A percentile compares a stretch with the other conserved stretches of the same genome.
phyloP scores from a whole-genome alignment of 2,329 filamentous ascomycete species.

The Colletotrichum musicola region DNA sequence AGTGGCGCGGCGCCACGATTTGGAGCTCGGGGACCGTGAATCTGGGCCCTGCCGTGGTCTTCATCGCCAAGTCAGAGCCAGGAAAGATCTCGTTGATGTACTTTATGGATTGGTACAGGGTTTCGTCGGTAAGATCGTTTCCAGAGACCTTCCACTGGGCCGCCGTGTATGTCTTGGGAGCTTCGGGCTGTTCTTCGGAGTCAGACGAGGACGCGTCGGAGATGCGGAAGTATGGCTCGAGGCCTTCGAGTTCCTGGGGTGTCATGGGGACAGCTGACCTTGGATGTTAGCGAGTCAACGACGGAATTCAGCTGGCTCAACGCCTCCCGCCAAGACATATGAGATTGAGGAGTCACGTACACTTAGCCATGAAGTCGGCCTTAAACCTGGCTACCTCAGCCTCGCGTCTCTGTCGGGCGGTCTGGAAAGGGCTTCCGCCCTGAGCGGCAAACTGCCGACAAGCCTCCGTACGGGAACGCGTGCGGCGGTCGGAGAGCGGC shows the following conservation, averaged over 20 bases:
- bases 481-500: no score
- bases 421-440: neutral
- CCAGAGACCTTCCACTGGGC: neutral
- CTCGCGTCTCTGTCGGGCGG: neutral
- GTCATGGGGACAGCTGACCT: neutral
- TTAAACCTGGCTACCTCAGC: neutral
- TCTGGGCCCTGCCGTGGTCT: neutral
- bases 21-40: neutral
- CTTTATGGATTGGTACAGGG: neutral
- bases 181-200: neutral
- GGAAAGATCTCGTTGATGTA: neutral
- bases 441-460: no score
- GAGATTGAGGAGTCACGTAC: neutral
- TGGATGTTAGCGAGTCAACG: neutral
- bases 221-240: neutral
- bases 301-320: no score
- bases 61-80: neutral
- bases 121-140: neutral
- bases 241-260: neutral
- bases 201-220: neutral
- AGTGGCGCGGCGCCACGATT: neutral
- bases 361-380: neutral
- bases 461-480: no score
- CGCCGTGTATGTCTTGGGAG: neutral
- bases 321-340: fast-evolving